Conservation (phyloP, 2,329 filamentous ascomycete species). For the Didymella keratinophila region DNA sequence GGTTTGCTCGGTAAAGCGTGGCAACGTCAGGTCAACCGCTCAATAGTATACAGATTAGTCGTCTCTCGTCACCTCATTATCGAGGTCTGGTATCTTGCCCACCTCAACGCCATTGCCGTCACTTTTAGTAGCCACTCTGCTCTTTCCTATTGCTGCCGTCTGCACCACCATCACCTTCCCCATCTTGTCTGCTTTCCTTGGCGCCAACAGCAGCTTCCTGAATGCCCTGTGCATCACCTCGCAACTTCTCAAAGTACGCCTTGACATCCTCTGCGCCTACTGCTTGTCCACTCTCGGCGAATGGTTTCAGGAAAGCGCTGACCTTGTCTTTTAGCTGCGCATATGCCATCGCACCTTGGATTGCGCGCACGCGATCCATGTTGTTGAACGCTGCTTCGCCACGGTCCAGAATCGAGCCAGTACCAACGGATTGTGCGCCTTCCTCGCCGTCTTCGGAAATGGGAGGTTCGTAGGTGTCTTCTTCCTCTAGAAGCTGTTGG, state of each 20-base stretch:
- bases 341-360: conserved; percentile 96
- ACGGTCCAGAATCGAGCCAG: conserved; percentile 84
- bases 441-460: conserved; percentile 69
- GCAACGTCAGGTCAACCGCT: not conserved
- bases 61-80: conserved; percentile 6
- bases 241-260: conserved; percentile 90
- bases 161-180: conserved; percentile 34
- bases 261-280: conserved; percentile 97
- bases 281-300: conserved; percentile 86
- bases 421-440: conserved; percentile 67
- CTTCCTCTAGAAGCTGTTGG: conserved; percentile 87
- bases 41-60: conserved; percentile 3
- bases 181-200: conserved; percentile 40
- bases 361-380: conserved; percentile 89
- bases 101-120: not conserved
- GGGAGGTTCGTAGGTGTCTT: conserved; percentile 92
- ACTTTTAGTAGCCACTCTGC: conserved; percentile 50
- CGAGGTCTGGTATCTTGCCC: conserved; percentile 6
- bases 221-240: conserved; percentile 83
- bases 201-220: conserved; percentile 46
- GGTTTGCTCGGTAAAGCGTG: not conserved
- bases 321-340: conserved; percentile 95
- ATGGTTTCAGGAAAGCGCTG: conserved; percentile 93
- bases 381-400: conserved; percentile 92
- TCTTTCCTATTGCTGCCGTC: conserved; percentile 45